Evolutionary conservation across 73 alveolate genomes (phyloP), one percentile per base, ranked within the genome.

Genomic region (Paramecium bursaria): DNA sequence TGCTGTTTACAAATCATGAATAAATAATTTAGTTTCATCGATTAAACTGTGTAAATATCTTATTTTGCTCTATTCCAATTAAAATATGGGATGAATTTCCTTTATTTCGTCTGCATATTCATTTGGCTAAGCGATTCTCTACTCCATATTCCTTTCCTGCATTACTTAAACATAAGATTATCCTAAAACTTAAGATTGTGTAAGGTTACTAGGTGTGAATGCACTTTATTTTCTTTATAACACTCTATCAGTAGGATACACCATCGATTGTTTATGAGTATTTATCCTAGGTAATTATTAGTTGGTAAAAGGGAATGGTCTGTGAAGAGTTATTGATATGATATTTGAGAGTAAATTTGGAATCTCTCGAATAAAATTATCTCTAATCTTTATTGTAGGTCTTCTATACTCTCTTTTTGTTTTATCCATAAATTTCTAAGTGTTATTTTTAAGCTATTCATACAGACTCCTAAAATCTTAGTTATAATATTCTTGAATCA

Each of bases 301-400:
- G 26, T 31, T 57, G 27, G 11, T 57, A 48, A 15, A 57, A 17
- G 4, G 13, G 17, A 11, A 30, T 57, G n/a, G 27, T 57, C 76
- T 57, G n/a, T n/a, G 51, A 30, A 57, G 33, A 11, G 76, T 57
- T 27, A 57, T 57, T 9, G 51, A 30, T 13, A 57, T 57, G 33
- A 30, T 30, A 27, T 57, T 57, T 13, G 76, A 57, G 1, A 57
- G 49, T 22, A 23, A 29, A 30, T 57, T 14, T 3, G 76, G 76
- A 29, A 57, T 57, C 11, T 57, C 76, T 26, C 4, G 15, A 11
- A 42, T 57, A 17, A 57, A 57, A 30, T 57, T 57, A 57, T 57
- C 76, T 30, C 33, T 57, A 7, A 57, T 57, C 33, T 57, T 57
- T 57, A 57, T 1, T n/a, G 27, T 57, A 30, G 76, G 76, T 57